Base-by-base conservation (phyloP, 202 grass and related monocot genomes). In the Saccharum hybrid region DNA sequence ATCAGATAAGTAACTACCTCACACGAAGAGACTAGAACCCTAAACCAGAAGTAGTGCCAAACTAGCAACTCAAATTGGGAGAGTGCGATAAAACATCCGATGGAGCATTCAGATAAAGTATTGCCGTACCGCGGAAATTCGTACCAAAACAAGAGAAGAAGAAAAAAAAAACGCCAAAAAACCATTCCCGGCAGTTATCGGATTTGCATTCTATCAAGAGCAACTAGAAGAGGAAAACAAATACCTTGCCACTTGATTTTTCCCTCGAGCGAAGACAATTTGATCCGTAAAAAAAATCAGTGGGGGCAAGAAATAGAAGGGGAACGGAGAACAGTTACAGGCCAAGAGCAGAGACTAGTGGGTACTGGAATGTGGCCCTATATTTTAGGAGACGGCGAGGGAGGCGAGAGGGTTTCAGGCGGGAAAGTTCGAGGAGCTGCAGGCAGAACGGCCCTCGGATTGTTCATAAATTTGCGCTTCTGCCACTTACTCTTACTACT, bases 401-500 rank as follows among this genome's bases (percentile, higher is more conserved):
- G 46, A 54, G 56, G 10, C 22, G 34, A 49, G 26, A 4, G 45
- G 49, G 67, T 38, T 86, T 85, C 86, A 80, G 74, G 89, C 86
- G 92, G 89, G 89, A 91, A 89, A 87, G 72, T 28, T 63, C 1
- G 76, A 52, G 76, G 64, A 21, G 26, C 8, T 36, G 28, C 0
- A 9, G 19, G 1, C 38, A 2, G 10, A 19, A 75, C 40, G 0
- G 9, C 63, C 56, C 60, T 66, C 0, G 8, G 7, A 0, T 19
- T 82, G 0, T 1, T 5, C 1, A 10, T 1, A 0, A 60, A 88
- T 87, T 85, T 87, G 66, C 87, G 14, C 6, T 0, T 56, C 10
- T 46, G 72, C 86, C 90, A 77, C 65, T 11, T 15, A 49, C 46
- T 49, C 31, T 33, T 33, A 33, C 31, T 3, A 33, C 28, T 28